A percentile compares a stretch with the other conserved stretches of the same genome.
Conservation (phyloP, 805 yeast genomes). For the Candida succiphila region DNA sequence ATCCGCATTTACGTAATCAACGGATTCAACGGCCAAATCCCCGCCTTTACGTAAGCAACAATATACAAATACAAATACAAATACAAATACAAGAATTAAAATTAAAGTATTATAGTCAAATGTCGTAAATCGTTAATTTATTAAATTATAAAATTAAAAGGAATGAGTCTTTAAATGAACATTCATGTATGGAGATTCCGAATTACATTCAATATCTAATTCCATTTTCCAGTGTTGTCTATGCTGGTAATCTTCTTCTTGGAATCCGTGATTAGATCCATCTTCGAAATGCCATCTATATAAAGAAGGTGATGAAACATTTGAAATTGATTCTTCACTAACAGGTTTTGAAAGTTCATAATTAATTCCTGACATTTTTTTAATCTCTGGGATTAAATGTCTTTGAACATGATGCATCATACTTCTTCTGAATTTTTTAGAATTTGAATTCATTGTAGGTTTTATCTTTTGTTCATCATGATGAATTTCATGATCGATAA, state of each 20-base stretch:
- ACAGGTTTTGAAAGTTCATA: constrained; percentile 28
- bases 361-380: constrained; percentile 46
- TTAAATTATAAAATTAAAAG: no score
- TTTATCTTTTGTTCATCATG: constrained; percentile 63
- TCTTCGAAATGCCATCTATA: constrained; percentile 60
- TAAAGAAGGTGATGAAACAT: constrained; percentile 30
- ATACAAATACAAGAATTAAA: no score
- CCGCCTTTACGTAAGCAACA: no score
- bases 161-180: constrained; percentile 43
- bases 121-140: no score
- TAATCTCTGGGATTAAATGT: constrained; percentile 60
- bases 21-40: no score
- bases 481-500: constrained; percentile 55
- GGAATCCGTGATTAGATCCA: constrained; percentile 44
- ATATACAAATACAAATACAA: no score
- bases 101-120: no score
- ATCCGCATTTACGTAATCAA: no score
- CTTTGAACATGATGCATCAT: constrained; percentile 67
- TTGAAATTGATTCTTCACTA: constrained; percentile 37
- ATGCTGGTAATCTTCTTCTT: constrained; percentile 30
- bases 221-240: constrained; percentile 57
- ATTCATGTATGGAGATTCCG: constrained; percentile 55
- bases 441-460: constrained; percentile 62
- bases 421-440: constrained; percentile 62
- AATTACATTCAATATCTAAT: constrained; percentile 56